A percentile compares a stretch with the other conserved stretches of the same genome.
phyloP scores from a whole-genome alignment of 1,284 basidiomycete genomes.

The Psilocybe mexicana region DNA sequence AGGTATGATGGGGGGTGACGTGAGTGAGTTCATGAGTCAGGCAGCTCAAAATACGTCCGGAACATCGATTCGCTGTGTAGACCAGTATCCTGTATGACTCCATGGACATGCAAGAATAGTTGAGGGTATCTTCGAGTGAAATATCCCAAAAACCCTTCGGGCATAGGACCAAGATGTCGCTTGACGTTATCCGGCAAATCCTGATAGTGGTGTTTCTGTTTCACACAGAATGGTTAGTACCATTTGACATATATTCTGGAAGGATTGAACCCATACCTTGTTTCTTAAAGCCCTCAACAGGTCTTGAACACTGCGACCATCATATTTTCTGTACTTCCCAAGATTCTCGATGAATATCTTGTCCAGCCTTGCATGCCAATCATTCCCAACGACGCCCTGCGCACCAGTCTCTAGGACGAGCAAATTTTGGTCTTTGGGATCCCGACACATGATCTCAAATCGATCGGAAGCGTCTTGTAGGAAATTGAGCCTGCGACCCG shows the following conservation, averaged over 20 bases:
- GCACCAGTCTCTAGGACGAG: constrained; percentile 76
- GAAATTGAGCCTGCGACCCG: constrained; percentile 85
- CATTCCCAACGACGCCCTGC: constrained; percentile 70
- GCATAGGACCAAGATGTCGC: constrained; percentile 84
- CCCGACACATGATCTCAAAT: constrained; percentile 96
- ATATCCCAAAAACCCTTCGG: constrained; percentile 90
- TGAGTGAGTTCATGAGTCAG: constrained; percentile 37
- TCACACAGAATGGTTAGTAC: constrained; percentile 10
- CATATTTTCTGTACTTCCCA: constrained; percentile 97
- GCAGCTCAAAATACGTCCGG: constrained; percentile 77
- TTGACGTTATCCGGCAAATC: constrained; percentile 91
- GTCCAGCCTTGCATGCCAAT: constrained; percentile 90
- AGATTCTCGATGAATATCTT: constrained; percentile 90
- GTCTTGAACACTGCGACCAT: constrained; percentile 89
- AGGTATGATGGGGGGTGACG: background rate
- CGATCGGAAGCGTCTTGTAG: constrained; percentile 96
- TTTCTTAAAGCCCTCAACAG: constrained; percentile 91
- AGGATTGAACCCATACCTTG: constrained; percentile 63
- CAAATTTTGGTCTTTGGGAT: constrained; percentile 81
- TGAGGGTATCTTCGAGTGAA: constrained; percentile 92
- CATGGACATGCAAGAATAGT: constrained; percentile 91
- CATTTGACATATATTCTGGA: background rate
- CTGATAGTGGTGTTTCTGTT: constrained; percentile 94
- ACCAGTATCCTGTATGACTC: constrained; percentile 69
- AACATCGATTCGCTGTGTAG: constrained; percentile 84